Evolutionary conservation across 345 rosid genomes (phyloP), one percentile per base, ranked within the genome.

Genomic region (Leavenworthia alabamica): DNA sequence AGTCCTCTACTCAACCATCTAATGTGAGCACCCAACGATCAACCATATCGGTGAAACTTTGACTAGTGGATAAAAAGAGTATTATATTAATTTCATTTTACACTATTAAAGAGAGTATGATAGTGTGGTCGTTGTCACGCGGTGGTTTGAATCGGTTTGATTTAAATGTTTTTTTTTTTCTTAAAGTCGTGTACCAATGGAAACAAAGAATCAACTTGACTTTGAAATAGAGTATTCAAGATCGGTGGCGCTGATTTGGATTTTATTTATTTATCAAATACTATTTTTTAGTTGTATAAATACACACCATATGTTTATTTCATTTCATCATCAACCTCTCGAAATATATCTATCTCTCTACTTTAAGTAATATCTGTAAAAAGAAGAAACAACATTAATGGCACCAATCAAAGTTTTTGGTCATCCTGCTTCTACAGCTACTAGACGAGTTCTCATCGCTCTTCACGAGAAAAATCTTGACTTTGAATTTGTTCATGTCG

Each of bases 361-460:
- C 22, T 39, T 14, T 3, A n/a, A 27, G 8, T 40, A 1, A 32
- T 17, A 15, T 26, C 47, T 10, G 0, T 1, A n/a, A n/a, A 4
- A 42, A 23, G 13, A 23, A 13, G 33, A n/a, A 3, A 17, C 7
- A 26, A 19, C 5, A 20, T 11, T n/a, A 40, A 68, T 58, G 70
- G 57, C 60, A 59, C 56, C 51, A 59, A 66, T 73, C 58, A 76
- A 72, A 62, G 60, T 72, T 23, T 56, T 67, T 41, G 77, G 79
- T 3, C 66, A 31, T 33, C 68, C 69, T 14, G 61, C 53, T 58
- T 76, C 74, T 12, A 59, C 67, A 10, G 56, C 67, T 7, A 76
- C 79, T 3, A 76, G 75, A 73, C 28, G 76, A 44, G 79, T 62
- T 55, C 69, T 76, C 28, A 70, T 73, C 13, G 50, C 79, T 24